These are phyloP conservation scores for Kuraishia cidri DNA, from an alignment of 805 yeast species.

Conservation along the genomic window DNA sequence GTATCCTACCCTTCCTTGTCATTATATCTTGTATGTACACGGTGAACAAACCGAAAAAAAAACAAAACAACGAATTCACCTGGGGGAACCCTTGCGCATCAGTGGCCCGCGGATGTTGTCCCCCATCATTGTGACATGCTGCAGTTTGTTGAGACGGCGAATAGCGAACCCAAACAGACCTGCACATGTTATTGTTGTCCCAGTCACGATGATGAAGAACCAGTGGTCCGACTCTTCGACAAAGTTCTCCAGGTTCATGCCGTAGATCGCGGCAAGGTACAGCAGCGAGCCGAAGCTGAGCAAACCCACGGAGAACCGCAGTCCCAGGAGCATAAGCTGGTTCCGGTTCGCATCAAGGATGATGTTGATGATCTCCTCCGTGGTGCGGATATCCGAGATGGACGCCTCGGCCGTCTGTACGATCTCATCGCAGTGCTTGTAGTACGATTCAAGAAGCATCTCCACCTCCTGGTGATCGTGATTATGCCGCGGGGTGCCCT, in stretches of 20 bases:
- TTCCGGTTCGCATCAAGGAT: slow-evolving; percentile 91
- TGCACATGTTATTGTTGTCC: slow-evolving; percentile 29
- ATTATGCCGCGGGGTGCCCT: slow-evolving; percentile 18
- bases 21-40: not conserved
- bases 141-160: slow-evolving; percentile 51
- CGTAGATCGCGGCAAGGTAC: slow-evolving; percentile 80
- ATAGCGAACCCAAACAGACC: slow-evolving; percentile 45
- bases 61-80: not conserved
- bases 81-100: not conserved
- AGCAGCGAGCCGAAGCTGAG: slow-evolving; percentile 76
- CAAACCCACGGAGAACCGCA: slow-evolving; percentile 76
- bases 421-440: slow-evolving; percentile 85
- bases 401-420: slow-evolving; percentile 81
- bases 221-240: slow-evolving; percentile 79
- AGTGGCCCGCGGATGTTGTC: slow-evolving; percentile 3
- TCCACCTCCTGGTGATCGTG: slow-evolving; percentile 56
- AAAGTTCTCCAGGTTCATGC: slow-evolving; percentile 92
- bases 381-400: slow-evolving; percentile 76
- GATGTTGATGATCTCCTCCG: slow-evolving; percentile 92
- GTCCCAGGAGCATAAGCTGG: slow-evolving; percentile 80
- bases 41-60: not conserved
- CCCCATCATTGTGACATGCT: slow-evolving; percentile 52
- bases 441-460: slow-evolving; percentile 82
- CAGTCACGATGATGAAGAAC: slow-evolving; percentile 39
- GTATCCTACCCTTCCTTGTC: too few relatives aligned